Conservation (phyloP, 176 grass and related monocot genomes). For the Avena atlantica region DNA sequence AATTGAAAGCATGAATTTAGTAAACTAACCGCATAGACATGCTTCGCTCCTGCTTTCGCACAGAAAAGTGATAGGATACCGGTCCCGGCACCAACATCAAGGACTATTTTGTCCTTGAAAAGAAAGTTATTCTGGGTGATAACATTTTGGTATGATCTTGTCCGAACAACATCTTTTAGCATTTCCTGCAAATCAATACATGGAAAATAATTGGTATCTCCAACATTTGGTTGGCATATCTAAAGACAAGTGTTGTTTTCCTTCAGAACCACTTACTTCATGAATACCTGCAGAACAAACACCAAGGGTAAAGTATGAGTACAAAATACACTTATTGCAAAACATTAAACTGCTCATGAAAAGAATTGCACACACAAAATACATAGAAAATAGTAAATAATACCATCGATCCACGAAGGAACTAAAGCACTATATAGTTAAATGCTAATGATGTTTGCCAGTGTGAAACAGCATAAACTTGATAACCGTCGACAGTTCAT, state of each 20-base stretch:
- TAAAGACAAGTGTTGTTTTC: neutral
- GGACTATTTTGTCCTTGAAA: constrained; percentile 93
- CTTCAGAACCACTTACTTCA: constrained; percentile 75
- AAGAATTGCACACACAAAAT: neutral
- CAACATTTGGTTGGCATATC: neutral
- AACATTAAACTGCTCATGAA: neutral
- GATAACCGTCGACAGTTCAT: neutral
- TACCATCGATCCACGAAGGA: neutral
- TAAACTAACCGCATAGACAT: constrained; percentile 88
- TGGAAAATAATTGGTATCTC: constrained; percentile 19
- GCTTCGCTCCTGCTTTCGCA: constrained; percentile 95
- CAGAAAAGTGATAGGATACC: constrained; percentile 97
- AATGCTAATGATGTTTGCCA: neutral
- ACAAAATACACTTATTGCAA: neutral
- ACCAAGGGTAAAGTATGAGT: constrained; percentile 27
- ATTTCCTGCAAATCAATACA: constrained; percentile 78
- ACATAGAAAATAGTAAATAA: neutral
- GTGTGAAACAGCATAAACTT: neutral
- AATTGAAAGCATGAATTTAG: constrained; percentile 27
- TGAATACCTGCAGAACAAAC: constrained; percentile 85
- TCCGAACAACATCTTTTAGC: constrained; percentile 90
- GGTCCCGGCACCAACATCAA: constrained; percentile 94
- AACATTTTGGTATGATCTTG: constrained; percentile 92
- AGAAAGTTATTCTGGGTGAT: constrained; percentile 89
- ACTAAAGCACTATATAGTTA: neutral